These are phyloP conservation scores for Candida smagusa DNA, from an alignment of 1,139 yeast species.

Conservation along the genomic window DNA sequence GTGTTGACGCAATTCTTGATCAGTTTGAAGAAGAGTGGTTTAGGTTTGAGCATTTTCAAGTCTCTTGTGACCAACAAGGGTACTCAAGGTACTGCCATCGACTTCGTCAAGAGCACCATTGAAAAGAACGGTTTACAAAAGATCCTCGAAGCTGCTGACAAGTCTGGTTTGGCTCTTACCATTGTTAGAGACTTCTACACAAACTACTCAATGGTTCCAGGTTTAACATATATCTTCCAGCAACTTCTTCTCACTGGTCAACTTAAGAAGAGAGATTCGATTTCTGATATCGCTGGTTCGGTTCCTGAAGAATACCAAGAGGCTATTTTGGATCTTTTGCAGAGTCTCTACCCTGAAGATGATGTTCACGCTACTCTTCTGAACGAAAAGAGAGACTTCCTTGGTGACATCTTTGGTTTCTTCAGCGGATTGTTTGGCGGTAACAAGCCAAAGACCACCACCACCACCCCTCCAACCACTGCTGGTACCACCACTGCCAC, in stretches of 20 bases:
- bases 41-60: slow-evolving; percentile 23
- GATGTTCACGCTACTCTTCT: not conserved
- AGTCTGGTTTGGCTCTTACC: slow-evolving; percentile 28
- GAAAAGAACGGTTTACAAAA: slow-evolving; percentile 19
- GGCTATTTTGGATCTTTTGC: no score
- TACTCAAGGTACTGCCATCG: slow-evolving; percentile 22
- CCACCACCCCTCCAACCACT: slow-evolving; percentile 5
- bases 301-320: no score
- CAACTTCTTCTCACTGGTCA: not conserved
- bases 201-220: slow-evolving; percentile 20
- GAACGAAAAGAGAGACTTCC: slow-evolving; percentile 1
- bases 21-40: slow-evolving; percentile 25
- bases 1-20: slow-evolving; percentile 26
- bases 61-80: slow-evolving; percentile 19
- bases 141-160: slow-evolving; percentile 21
- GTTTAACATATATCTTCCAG: slow-evolving; percentile 17
- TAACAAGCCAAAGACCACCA: slow-evolving; percentile 1
- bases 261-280: not conserved
- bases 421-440: slow-evolving; percentile 1
- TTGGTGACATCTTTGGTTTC: slow-evolving; percentile 4
- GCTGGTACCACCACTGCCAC: slow-evolving; percentile 1
- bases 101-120: slow-evolving; percentile 22
- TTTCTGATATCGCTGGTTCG: no score
- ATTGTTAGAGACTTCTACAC: slow-evolving; percentile 23
- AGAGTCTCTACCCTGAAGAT: no score